Percentiles rank a stretch among this genome's conserved stretches.
These are phyloP conservation scores for Chytridiales sp. DNA, from an alignment of 371 early-diverging fungal genomes.

Conservation along the genomic window DNA sequence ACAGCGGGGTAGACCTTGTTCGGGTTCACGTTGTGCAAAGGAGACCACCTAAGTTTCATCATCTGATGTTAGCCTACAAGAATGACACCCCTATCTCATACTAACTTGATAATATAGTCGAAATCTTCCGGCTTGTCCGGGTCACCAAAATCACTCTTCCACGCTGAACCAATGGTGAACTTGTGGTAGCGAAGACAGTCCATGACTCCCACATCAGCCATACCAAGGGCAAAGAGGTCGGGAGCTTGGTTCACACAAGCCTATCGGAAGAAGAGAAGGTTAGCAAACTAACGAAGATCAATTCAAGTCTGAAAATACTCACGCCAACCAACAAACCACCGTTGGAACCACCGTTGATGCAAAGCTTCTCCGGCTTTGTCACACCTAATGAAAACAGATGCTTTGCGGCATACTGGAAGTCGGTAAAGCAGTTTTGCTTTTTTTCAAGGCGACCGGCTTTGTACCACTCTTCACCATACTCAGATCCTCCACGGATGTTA, in stretches of 20 bases:
- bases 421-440: constrained; percentile 53
- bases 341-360: constrained; percentile 51
- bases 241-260: constrained; percentile 48
- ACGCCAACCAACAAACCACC: constrained; percentile 50
- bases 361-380: constrained; percentile 37
- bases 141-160: constrained; percentile 48
- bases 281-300: constrained; percentile 1
- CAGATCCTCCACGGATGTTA: constrained; percentile 52
- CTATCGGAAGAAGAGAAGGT: neutral
- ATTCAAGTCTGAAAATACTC: neutral
- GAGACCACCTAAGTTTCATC: constrained; percentile 53
- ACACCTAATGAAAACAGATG: constrained; percentile 36
- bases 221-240: constrained; percentile 43
- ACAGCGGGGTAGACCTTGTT: constrained; percentile 47
- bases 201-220: constrained; percentile 50
- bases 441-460: constrained; percentile 36
- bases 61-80: too few species aligned
- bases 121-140: constrained; percentile 45
- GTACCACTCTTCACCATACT: constrained; percentile 53
- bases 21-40: constrained; percentile 59
- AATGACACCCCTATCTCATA: too few species aligned
- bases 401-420: constrained; percentile 47
- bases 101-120: constrained; percentile 32
- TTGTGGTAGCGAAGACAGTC: constrained; percentile 46
- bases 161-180: constrained; percentile 49